Conservation (phyloP, 257 asterid genomes). For the Capsicum pubescens region DNA sequence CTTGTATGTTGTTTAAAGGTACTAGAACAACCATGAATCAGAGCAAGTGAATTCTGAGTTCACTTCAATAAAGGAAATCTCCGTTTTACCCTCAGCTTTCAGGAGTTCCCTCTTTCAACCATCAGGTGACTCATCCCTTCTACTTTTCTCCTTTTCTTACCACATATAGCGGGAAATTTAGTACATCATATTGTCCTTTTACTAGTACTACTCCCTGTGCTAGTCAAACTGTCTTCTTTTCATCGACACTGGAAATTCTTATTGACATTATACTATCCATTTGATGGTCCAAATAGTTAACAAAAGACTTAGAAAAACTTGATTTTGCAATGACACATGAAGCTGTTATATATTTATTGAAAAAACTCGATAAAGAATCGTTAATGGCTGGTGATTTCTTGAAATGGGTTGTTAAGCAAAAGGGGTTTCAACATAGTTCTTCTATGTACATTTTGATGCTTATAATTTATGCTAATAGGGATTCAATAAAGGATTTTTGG, state of each 20-base stretch:
- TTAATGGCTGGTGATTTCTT: too few species aligned
- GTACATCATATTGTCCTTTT: too few species aligned
- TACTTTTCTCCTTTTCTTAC: slow-evolving; percentile 42
- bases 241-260: slow-evolving; percentile 53
- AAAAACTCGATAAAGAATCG: too few species aligned
- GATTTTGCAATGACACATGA: too few species aligned
- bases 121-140: slow-evolving; percentile 53
- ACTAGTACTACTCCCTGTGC: neutral
- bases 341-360: too few species aligned
- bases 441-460: slow-evolving; percentile 81
- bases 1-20: neutral
- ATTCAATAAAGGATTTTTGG: slow-evolving; percentile 77
- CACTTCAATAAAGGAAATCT: slow-evolving; percentile 44
- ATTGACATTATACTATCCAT: slow-evolving; percentile 57
- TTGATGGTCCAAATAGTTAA: slow-evolving; percentile 59
- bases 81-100: slow-evolving; percentile 44
- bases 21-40: slow-evolving; percentile 61
- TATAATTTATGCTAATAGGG: slow-evolving; percentile 66
- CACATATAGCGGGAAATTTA: too few species aligned
- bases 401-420: too few species aligned
- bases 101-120: slow-evolving; percentile 36
- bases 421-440: too few species aligned
- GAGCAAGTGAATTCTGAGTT: slow-evolving; percentile 52
- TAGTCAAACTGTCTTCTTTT: slow-evolving; percentile 51
- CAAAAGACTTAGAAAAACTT: too few species aligned